Percentiles rank a stretch among this genome's conserved stretches.
These are phyloP conservation scores for Monsonia emarginata DNA, from an alignment of 441 rosid species.

Conservation along the genomic window DNA sequence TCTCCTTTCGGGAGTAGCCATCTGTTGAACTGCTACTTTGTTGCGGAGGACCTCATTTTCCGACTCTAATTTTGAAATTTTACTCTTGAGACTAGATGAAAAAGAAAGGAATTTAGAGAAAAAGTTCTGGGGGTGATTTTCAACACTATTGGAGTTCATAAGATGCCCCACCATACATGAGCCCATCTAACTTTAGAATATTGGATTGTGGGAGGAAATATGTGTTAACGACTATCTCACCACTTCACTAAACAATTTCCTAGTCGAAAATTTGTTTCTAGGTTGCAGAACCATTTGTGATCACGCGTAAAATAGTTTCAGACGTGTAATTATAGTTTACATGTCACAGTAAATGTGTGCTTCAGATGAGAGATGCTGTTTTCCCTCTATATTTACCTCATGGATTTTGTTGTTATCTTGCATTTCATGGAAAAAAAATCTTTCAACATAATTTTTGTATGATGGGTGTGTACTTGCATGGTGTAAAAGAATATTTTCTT, in stretches of 20 bases:
- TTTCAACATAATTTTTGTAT: too few species aligned
- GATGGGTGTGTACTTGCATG: too few species aligned
- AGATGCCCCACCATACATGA: too few species aligned
- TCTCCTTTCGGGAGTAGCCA: slow-evolving; percentile 23
- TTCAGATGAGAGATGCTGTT: background rate
- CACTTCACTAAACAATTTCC: too few species aligned
- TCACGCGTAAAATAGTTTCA: background rate
- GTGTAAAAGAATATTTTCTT: background rate
- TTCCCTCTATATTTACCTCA: too few species aligned
- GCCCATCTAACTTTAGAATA: too few species aligned
- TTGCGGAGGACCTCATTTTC: slow-evolving; percentile 42
- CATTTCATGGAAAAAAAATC: too few species aligned
- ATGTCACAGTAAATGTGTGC: background rate
- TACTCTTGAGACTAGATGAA: slow-evolving; percentile 37
- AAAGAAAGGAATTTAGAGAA: background rate
- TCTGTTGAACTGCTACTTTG: slow-evolving; percentile 26
- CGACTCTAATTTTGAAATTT: slow-evolving; percentile 33
- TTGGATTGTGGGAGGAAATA: too few species aligned
- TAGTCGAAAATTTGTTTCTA: too few species aligned
- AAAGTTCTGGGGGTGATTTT: background rate
- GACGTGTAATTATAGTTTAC: background rate
- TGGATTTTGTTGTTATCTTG: too few species aligned
- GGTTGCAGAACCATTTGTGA: background rate
- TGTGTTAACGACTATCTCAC: too few species aligned
- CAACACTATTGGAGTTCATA: slow-evolving; percentile 4